Evolutionary conservation across 805 yeast species (phyloP).

Genomic region (Candida silvatica): DNA sequence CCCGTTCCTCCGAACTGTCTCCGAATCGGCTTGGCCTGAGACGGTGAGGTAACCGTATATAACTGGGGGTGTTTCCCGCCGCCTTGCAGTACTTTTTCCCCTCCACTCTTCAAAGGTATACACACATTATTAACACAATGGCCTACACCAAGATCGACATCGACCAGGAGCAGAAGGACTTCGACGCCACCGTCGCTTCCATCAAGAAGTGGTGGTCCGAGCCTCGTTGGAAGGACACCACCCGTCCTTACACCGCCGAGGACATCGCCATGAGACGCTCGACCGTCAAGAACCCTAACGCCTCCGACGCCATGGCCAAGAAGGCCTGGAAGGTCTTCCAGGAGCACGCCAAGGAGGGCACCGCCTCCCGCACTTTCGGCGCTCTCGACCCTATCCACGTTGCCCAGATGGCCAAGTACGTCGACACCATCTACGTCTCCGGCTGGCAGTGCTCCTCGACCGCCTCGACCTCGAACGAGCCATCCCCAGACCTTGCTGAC

Average conservation of each 20-base stretch:
- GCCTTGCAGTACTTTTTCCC: not conserved
- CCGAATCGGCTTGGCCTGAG: not conserved
- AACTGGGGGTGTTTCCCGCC: not conserved
- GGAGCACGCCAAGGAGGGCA: constrained; percentile 64
- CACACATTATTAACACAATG: constrained; percentile 11
- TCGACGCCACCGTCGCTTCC: constrained; percentile 60
- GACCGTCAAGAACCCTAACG: constrained; percentile 61
- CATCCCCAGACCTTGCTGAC: constrained; percentile 97
- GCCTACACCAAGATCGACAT: constrained; percentile 52
- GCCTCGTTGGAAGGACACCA: constrained; percentile 86
- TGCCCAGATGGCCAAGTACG: constrained; percentile 92
- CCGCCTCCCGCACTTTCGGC: constrained; percentile 86
- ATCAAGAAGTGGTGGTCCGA: constrained; percentile 87
- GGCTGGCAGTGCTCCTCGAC: constrained; percentile 99
- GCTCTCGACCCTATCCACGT: constrained; percentile 95
- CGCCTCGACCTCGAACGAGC: constrained; percentile 95
- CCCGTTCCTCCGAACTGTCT: not conserved
- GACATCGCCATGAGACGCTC: constrained; percentile 90
- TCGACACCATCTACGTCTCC: constrained; percentile 87
- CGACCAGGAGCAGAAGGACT: constrained; percentile 53
- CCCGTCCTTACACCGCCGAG: constrained; percentile 80
- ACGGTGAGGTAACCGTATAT: not conserved
- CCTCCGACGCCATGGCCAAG: constrained; percentile 73
- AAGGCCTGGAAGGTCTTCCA: constrained; percentile 64
- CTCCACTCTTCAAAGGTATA: not conserved